Evolutionary conservation across 257 asterid species (phyloP).

Genomic region (Petunia secreta): DNA sequence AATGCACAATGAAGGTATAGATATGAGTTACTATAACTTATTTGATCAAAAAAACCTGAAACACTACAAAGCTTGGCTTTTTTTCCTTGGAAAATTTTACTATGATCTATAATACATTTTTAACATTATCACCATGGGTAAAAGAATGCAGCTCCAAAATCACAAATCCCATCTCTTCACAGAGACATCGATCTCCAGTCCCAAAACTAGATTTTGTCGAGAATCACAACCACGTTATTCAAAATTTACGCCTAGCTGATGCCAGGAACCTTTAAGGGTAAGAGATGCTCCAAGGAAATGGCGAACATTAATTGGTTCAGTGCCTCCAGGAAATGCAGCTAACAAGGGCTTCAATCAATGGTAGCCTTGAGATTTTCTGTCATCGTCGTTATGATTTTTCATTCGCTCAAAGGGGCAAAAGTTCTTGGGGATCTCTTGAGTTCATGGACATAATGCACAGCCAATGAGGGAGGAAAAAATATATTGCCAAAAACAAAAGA

Average conservation of each 20-base stretch:
- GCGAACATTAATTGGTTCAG: background rate
- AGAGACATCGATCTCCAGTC: no score
- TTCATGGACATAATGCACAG: conserved; percentile 80
- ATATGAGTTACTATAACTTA: conserved; percentile 8
- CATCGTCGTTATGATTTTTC: no score
- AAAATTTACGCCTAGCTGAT: background rate
- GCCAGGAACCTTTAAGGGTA: background rate
- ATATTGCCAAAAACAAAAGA: conserved; percentile 60
- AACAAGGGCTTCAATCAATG: background rate
- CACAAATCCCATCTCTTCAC: background rate
- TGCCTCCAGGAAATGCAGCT: conserved; percentile 14
- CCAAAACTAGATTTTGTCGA: no score
- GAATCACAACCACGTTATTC: no score
- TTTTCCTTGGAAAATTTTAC: background rate
- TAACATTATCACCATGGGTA: background rate
- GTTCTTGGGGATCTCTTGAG: conserved; percentile 49
- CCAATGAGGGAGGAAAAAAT: conserved; percentile 81
- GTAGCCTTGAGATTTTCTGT: conserved; percentile 14
- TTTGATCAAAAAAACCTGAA: background rate
- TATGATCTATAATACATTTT: background rate
- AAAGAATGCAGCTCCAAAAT: conserved; percentile 20
- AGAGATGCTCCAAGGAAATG: background rate
- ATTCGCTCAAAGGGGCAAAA: conserved; percentile 49
- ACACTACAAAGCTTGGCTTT: background rate
- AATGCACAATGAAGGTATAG: background rate